Evolutionary conservation across 768 basidiomycete species (phyloP).

Genomic region (Calocybe indica): DNA sequence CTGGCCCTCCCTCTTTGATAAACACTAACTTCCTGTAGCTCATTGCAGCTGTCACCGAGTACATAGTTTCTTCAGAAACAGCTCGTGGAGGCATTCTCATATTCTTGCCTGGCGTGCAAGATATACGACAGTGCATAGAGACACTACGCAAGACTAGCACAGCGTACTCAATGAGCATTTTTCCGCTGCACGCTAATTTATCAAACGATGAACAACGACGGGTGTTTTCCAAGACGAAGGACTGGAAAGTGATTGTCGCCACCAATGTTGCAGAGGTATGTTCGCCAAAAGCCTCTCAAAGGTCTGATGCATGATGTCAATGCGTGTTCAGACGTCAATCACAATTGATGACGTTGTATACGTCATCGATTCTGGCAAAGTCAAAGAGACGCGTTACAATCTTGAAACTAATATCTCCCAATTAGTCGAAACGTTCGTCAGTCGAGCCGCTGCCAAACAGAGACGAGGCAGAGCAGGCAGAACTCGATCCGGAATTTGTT

Average conservation of each 20-base stretch:
- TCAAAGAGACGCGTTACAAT: conserved; percentile 78
- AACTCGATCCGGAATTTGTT: conserved; percentile 77
- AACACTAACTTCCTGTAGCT: conserved; percentile 33
- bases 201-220: conserved; percentile 76
- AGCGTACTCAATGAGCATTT: conserved; percentile 39
- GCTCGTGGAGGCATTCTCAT: conserved; percentile 69
- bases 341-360: conserved; percentile 87
- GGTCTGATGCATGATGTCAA: conserved; percentile 52
- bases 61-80: conserved; percentile 48
- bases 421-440: conserved; percentile 76
- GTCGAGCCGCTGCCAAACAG: conserved; percentile 75
- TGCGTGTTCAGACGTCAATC: conserved; percentile 64
- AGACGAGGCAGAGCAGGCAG: conserved; percentile 88
- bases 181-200: conserved; percentile 88
- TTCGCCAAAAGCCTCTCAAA: conserved; percentile 24
- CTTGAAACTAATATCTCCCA: conserved; percentile 65
- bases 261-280: conserved; percentile 89
- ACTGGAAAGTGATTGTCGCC: conserved; percentile 81
- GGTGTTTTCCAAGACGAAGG: conserved; percentile 59
- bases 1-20: neutral
- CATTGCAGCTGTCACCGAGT: conserved; percentile 56
- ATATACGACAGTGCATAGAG: conserved; percentile 75
- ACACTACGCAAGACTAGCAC: conserved; percentile 34
- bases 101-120: conserved; percentile 88
- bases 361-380: conserved; percentile 80